Base-by-base conservation (phyloP, 2,329 filamentous ascomycete genomes). In the Fusarium sambucinum region DNA sequence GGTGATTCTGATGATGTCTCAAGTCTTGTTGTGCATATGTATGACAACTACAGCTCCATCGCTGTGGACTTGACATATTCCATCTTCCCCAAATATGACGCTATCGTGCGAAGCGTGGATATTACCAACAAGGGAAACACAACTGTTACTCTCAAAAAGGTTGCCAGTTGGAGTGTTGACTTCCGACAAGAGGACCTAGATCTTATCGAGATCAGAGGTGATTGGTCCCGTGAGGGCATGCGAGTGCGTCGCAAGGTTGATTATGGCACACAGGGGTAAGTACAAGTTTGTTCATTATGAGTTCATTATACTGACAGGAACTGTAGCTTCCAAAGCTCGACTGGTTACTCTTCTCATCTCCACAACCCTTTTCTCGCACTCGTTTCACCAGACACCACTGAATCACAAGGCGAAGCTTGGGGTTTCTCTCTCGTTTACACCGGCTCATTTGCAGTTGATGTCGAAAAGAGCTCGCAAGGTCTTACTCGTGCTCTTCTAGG, bases 391-490 rank as follows among this genome's bases (percentile, higher is more conserved):
- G 80, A 78, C 0, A 87, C 88, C 0, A 90, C 88, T 0, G 88
- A 91, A 67, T 82, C 83, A 0, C 81, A 83, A 5, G 89, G 89
- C 3, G 83, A 89, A 42, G 87, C 86, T 10, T 90, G 87, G 82
- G 89, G 87, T 0, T 90, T 90, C 73, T 89, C 86, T 1, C 80
- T 90, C 1, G 80, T 91, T 14, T 91, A 90, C 74, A 87, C 87
- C 0, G 89, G 89, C 4, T 90, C 87, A 1, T 90, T 90, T 65
- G 79, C 83, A 3, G 86, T 85, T 0, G 83, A 87, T 6, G 83
- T 89, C 0, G 88, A 90, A 71, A 87, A 86, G 54, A 84, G 85
- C 60, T 88, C 88, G 0, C 87, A 89, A 29, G 88, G 88, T 0
- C 82, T 87, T 52, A 87, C 87, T 0, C 85, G 89, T 6, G 86